A percentile compares a stretch with the other conserved stretches of the same genome.
phyloP scores from a whole-genome alignment of 2,329 filamentous ascomycete species.

The Arachnomyces sp. region DNA sequence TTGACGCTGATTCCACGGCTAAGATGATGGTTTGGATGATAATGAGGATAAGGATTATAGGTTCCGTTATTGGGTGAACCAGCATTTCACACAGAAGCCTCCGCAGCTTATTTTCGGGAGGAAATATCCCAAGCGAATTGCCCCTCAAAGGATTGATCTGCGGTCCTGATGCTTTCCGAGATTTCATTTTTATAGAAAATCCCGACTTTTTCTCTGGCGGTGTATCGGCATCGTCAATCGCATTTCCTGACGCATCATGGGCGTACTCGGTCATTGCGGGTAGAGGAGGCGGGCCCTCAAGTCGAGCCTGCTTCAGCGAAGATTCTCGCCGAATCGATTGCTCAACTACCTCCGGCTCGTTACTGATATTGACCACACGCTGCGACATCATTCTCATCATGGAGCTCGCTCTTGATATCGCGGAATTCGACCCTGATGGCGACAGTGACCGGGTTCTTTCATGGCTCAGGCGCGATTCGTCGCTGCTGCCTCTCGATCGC shows the following conservation, averaged over 20 bases:
- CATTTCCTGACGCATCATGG: constrained; percentile 32
- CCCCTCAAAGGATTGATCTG: constrained; percentile 71
- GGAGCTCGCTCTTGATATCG: constrained; percentile 61
- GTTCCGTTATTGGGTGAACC: constrained; percentile 79
- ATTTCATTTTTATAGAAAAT: too few relatives aligned
- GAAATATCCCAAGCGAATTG: constrained; percentile 75
- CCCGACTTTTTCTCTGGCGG: constrained; percentile 23
- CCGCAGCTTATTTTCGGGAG: constrained; percentile 66
- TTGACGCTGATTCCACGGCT: constrained; percentile 68
- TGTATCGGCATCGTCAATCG: constrained; percentile 26
- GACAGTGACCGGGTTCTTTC: constrained; percentile 49
- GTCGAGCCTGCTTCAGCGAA: constrained; percentile 39
- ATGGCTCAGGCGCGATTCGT: constrained; percentile 25
- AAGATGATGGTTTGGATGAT: constrained; percentile 81
- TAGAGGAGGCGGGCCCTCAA: constrained; percentile 45
- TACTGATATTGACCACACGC: constrained; percentile 94
- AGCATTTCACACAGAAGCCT: constrained; percentile 71
- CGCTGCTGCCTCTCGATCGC: constrained; percentile 49
- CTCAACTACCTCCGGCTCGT: constrained; percentile 77
- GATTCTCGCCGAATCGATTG: constrained; percentile 57
- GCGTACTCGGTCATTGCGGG: constrained; percentile 40
- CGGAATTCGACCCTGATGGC: constrained; percentile 51
- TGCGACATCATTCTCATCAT: constrained; percentile 86
- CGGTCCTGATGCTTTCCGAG: constrained; percentile 1
- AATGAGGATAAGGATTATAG: constrained; percentile 77